Percentiles rank a stretch among this genome's conserved stretches.
Conservation (phyloP, 352 stramenopile species). For the Thalassiosira exigua region DNA sequence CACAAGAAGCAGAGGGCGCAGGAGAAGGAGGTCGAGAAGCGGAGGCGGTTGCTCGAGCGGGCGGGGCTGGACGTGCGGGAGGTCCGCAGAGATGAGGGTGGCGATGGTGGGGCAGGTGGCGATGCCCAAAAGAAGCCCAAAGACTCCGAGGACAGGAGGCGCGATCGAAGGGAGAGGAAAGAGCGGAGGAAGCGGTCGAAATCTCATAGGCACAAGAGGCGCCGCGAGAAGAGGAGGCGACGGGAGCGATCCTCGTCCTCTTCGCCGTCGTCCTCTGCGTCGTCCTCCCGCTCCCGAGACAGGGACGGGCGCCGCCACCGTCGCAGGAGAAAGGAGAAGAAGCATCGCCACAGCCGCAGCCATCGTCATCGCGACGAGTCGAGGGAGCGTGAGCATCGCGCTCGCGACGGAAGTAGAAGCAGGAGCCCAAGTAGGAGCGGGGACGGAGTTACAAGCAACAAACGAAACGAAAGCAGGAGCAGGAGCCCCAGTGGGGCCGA, state of each 20-base stretch:
- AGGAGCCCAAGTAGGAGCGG: constrained; percentile 10
- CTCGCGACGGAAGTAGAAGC: constrained; percentile 17
- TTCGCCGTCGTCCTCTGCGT: constrained; percentile 9
- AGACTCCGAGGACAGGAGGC: constrained; percentile 66
- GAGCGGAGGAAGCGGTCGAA: constrained; percentile 32
- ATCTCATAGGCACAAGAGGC: constrained; percentile 14
- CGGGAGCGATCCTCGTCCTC: constrained; percentile 19
- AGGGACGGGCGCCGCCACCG: constrained; percentile 8
- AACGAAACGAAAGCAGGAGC: constrained; percentile 16
- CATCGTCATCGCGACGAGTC: no score
- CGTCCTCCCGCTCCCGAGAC: constrained; percentile 1
- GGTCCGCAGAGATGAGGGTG: constrained; percentile 72
- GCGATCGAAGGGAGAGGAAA: constrained; percentile 77
- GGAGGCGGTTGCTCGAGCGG: constrained; percentile 92
- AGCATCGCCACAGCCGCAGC: constrained; percentile 18
- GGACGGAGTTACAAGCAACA: not conserved
- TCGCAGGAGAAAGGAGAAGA: constrained; percentile 31
- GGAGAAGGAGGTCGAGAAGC: constrained; percentile 81
- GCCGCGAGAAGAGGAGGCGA: constrained; percentile 16
- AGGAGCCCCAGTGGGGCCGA: constrained; percentile 6
- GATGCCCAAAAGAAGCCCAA: constrained; percentile 84
- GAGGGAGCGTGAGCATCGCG: no score
- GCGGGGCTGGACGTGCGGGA: constrained; percentile 86
- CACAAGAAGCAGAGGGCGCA: constrained; percentile 70
- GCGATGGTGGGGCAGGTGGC: constrained; percentile 76